phyloP scores from a whole-genome alignment of 2,329 filamentous ascomycete genomes.

The Penicillium italicum region DNA sequence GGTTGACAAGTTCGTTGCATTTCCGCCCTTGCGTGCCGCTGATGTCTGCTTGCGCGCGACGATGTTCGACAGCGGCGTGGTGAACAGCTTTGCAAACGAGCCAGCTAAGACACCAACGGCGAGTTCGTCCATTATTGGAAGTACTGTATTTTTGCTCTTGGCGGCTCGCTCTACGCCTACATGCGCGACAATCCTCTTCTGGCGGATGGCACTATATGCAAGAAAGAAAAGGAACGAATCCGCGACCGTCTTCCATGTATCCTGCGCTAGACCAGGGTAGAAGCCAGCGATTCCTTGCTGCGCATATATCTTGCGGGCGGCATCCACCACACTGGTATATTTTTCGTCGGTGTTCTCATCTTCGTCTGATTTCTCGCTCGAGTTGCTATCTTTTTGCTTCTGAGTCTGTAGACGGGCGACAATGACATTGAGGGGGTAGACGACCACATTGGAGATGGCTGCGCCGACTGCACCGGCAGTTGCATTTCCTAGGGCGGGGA shows the following conservation, averaged over 20 bases:
- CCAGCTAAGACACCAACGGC: conserved; percentile 67
- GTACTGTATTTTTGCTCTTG: conserved; percentile 30
- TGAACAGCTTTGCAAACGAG: conserved; percentile 69
- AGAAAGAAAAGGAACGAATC: conserved; percentile 87
- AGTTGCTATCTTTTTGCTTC: conserved; percentile 44
- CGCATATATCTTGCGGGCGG: conserved; percentile 65
- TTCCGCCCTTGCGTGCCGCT: conserved; percentile 30
- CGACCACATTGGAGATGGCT: conserved; percentile 70
- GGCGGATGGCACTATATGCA: conserved; percentile 62
- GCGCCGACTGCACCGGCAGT: conserved; percentile 74
- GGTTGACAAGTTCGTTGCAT: conserved; percentile 35
- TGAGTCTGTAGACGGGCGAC: conserved; percentile 81
- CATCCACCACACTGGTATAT: conserved; percentile 66
- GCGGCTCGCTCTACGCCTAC: conserved; percentile 20
- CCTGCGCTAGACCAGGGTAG: conserved; percentile 62
- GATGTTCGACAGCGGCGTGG: conserved; percentile 76
- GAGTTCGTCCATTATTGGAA: conserved; percentile 69
- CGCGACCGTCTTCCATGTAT: conserved; percentile 63
- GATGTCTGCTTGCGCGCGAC: conserved; percentile 78
- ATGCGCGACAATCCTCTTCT: conserved; percentile 43
- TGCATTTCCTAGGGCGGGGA: conserved; percentile 78
- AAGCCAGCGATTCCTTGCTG: conserved; percentile 71
- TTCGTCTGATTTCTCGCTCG: conserved; percentile 26
- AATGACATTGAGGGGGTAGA: conserved; percentile 79
- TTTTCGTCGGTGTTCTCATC: conserved; percentile 53